Evolutionary conservation across 2,329 filamentous ascomycete species (phyloP).

Genomic region (Geosmithia flava): DNA sequence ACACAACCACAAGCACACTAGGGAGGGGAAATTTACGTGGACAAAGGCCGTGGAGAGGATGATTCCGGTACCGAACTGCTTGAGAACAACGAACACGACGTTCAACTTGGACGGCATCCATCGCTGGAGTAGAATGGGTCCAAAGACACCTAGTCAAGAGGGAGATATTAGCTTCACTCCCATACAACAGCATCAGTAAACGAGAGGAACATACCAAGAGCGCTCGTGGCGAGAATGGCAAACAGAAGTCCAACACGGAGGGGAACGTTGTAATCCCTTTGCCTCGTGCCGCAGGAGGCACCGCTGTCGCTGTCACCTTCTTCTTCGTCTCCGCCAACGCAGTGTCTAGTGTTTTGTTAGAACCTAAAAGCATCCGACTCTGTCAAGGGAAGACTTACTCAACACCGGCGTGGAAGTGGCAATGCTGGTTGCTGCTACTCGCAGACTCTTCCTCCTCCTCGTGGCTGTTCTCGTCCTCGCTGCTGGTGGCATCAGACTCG

Average conservation of each 20-base stretch:
- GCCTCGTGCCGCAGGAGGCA: constrained; percentile 30
- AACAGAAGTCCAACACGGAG: constrained; percentile 62
- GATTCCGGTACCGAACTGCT: constrained; percentile 64
- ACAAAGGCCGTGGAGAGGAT: constrained; percentile 62
- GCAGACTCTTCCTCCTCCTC: constrained; percentile 7
- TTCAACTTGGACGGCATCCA: constrained; percentile 38
- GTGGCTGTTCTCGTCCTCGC: constrained; percentile 6
- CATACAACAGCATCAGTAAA: not conserved
- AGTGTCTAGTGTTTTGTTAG: constrained; percentile 46
- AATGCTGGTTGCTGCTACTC: constrained; percentile 27
- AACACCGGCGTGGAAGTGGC: constrained; percentile 65
- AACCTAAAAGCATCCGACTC: not conserved
- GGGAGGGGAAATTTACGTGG: constrained; percentile 34
- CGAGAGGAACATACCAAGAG: constrained; percentile 33
- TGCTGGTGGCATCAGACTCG: constrained; percentile 11
- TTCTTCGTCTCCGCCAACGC: constrained; percentile 34
- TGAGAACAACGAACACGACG: constrained; percentile 48
- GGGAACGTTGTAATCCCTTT: constrained; percentile 51
- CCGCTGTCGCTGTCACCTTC: constrained; percentile 22
- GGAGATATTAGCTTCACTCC: not conserved
- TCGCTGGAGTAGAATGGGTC: constrained; percentile 50
- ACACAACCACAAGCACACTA: not conserved
- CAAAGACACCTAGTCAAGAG: constrained; percentile 37
- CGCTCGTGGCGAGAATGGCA: constrained; percentile 56
- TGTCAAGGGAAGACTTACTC: constrained; percentile 36